Conservation (phyloP, 192 early-diverging fungal species). For the Mortierella alpina region DNA sequence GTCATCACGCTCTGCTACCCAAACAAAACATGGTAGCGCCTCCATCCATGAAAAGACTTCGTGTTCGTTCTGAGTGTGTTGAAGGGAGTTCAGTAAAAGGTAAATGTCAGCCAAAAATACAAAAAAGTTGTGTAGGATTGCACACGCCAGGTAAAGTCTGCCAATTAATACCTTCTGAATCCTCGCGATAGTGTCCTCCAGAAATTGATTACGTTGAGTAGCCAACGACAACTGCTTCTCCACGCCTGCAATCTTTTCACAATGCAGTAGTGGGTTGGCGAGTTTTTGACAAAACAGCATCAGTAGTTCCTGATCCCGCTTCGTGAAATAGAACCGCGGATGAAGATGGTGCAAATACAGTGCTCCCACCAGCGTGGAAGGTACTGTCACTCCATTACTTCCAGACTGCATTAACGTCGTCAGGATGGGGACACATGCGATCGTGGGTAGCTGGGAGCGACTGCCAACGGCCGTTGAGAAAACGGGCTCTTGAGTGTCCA, state of each 20-base stretch:
- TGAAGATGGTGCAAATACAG: slow-evolving; percentile 48
- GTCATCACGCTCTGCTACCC: slow-evolving; percentile 47
- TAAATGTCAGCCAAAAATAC: background rate
- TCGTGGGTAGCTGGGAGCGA: slow-evolving; percentile 46
- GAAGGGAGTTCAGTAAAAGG: background rate
- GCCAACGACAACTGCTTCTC: slow-evolving; percentile 28
- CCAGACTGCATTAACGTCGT: background rate
- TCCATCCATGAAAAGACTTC: slow-evolving; percentile 56
- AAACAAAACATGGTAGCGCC: slow-evolving; percentile 49
- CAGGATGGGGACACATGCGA: slow-evolving; percentile 50
- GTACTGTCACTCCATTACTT: background rate
- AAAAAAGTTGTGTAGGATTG: background rate
- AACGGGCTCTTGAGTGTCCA: slow-evolving; percentile 38
- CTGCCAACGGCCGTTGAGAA: slow-evolving; percentile 51
- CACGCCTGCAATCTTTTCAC: slow-evolving; percentile 25
- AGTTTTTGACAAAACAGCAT: slow-evolving; percentile 46
- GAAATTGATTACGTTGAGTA: slow-evolving; percentile 30
- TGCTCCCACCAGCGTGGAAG: slow-evolving; percentile 35
- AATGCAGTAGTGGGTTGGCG: slow-evolving; percentile 23
- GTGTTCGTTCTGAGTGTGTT: slow-evolving; percentile 31
- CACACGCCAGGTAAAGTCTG: background rate
- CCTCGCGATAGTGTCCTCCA: slow-evolving; percentile 40
- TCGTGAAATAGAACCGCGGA: slow-evolving; percentile 49
- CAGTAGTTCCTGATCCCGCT: slow-evolving; percentile 47
- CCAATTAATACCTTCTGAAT: slow-evolving; percentile 33